Evolutionary conservation across 2,329 filamentous ascomycete species (phyloP).

Genomic region (Talaromyces sp.): DNA sequence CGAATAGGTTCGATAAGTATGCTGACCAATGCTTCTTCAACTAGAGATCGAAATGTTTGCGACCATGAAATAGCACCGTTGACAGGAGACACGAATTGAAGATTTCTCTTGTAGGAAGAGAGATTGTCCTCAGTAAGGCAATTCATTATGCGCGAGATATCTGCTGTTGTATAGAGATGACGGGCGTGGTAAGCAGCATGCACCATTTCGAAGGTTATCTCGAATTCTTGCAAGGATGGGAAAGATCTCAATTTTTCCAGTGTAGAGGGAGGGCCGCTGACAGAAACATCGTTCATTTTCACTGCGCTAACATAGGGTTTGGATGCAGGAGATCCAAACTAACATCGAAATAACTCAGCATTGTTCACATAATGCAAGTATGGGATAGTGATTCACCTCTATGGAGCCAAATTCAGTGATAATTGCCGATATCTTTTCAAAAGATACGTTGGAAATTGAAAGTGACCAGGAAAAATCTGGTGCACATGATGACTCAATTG

Average conservation of each 20-base stretch:
- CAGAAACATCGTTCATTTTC: neutral
- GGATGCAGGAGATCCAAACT: neutral
- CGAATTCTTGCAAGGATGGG: neutral
- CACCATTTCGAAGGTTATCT: neutral
- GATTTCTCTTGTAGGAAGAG: neutral
- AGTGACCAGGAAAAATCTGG: neutral
- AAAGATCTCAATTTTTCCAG: neutral
- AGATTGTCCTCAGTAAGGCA: neutral
- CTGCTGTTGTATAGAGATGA: neutral
- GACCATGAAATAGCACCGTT: neutral
- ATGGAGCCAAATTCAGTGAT: neutral
- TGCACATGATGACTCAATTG: neutral
- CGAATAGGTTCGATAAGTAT: neutral
- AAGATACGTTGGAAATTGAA: neutral
- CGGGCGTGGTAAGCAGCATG: neutral
- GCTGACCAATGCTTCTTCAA: neutral
- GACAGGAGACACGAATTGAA: neutral
- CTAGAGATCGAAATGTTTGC: neutral
- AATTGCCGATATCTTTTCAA: neutral
- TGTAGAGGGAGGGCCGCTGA: neutral
- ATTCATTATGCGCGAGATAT: neutral
- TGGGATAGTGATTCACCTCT: neutral
- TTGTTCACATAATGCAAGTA: neutral
- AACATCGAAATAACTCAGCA: neutral
- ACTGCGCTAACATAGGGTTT: neutral